Evolutionary conservation across 164 flowering plant genomes (phyloP).

Genomic region (Liquidambar formosana): DNA sequence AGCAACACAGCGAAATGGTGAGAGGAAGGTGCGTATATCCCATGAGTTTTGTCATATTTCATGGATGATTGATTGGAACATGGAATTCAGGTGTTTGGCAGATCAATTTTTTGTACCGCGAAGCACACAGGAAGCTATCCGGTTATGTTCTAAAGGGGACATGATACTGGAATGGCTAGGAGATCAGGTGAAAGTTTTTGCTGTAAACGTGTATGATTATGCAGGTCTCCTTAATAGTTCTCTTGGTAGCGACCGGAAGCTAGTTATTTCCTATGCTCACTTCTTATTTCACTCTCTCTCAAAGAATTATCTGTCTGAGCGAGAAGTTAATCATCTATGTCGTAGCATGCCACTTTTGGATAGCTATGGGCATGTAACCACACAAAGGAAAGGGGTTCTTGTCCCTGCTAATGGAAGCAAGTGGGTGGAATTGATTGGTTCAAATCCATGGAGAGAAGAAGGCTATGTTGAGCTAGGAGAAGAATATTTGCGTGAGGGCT

Average conservation of each 20-base stretch:
- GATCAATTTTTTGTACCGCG: slow-evolving; percentile 32
- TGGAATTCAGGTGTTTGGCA: slow-evolving; percentile 24
- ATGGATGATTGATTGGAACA: slow-evolving; percentile 52
- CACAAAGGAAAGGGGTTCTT: slow-evolving; percentile 34
- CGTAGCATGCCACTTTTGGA: slow-evolving; percentile 44
- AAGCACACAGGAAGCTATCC: slow-evolving; percentile 28
- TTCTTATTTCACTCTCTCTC: slow-evolving; percentile 43
- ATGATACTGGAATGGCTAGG: slow-evolving; percentile 32
- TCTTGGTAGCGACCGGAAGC: slow-evolving; percentile 15
- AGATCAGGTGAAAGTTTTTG: slow-evolving; percentile 11
- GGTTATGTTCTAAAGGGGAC: slow-evolving; percentile 10
- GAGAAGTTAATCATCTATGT: slow-evolving; percentile 29
- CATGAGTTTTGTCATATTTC: slow-evolving; percentile 3
- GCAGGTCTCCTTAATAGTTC: slow-evolving; percentile 19
- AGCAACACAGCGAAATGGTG: background rate
- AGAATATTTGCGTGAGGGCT: slow-evolving; percentile 37
- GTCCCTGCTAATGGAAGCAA: slow-evolving; percentile 63
- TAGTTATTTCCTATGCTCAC: slow-evolving; percentile 32
- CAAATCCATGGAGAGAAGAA: slow-evolving; percentile 54
- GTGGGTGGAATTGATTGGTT: slow-evolving; percentile 48
- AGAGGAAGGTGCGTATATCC: slow-evolving; percentile 16
- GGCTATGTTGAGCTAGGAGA: slow-evolving; percentile 46
- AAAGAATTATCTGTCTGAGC: slow-evolving; percentile 14
- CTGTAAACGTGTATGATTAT: slow-evolving; percentile 21
- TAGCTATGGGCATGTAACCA: slow-evolving; percentile 35